Conservation (phyloP, 2,329 filamentous ascomycete species). For the Trematosphaeria pertusa region DNA sequence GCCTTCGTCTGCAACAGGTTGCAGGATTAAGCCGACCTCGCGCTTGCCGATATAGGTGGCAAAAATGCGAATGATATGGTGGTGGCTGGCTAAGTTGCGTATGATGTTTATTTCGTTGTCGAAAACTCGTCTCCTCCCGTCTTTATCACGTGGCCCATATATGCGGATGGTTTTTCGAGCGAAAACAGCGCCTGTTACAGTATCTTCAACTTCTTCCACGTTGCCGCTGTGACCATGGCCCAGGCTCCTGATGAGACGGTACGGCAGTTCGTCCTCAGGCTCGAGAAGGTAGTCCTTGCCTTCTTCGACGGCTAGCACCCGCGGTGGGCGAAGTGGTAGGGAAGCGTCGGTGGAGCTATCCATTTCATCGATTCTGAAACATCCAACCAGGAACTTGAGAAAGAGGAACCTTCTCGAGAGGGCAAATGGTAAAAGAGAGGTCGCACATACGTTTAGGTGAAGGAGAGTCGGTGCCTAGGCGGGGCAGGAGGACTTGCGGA, state of each 20-base stretch:
- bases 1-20: conserved; percentile 25
- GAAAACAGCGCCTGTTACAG: conserved; percentile 9
- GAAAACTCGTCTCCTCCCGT: conserved; percentile 4
- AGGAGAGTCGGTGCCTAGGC: too few relatives aligned
- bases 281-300: conserved; percentile 14
- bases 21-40: conserved; percentile 20
- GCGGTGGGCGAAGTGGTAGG: too few relatives aligned
- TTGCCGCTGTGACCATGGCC: conserved; percentile 14
- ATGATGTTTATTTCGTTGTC: conserved; percentile 20
- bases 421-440: too few relatives aligned
- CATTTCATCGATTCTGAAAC: too few relatives aligned
- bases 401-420: too few relatives aligned
- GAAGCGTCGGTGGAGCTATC: too few relatives aligned
- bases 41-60: conserved; percentile 16
- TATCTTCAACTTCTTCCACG: conserved; percentile 20
- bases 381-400: too few relatives aligned
- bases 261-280: conserved; percentile 11
- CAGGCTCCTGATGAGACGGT: conserved; percentile 11
- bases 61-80: conserved; percentile 22
- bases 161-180: conserved; percentile 17
- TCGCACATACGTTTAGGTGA: too few relatives aligned
- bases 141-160: neutral
- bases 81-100: conserved; percentile 13
- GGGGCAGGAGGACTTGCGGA: too few relatives aligned
- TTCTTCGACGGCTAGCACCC: conserved; percentile 12